Conservation (phyloP, 1,284 basidiomycete species). For the Rhodotorula sp. region DNA sequence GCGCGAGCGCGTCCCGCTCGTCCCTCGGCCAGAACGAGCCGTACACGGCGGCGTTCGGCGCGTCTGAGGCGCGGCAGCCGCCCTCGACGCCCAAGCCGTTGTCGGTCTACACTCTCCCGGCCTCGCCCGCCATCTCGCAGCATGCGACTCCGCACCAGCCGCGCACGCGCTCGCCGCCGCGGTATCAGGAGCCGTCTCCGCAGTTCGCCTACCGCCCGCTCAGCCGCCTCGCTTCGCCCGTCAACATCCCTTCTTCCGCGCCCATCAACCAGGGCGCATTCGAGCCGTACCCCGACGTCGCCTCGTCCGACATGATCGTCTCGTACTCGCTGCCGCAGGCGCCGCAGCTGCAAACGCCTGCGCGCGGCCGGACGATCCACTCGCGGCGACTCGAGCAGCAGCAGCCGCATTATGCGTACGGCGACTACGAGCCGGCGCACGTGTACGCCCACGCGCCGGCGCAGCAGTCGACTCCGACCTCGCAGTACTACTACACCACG, state of each 20-base stretch:
- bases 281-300: constrained; percentile 22
- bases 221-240: constrained; percentile 21
- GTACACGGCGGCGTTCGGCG: not conserved
- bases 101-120: constrained; percentile 2
- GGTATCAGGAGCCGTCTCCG: not conserved
- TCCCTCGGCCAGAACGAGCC: not conserved
- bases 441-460: not conserved
- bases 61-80: not conserved
- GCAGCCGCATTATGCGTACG: no score
- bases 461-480: not conserved
- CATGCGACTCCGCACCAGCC: not conserved
- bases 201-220: not conserved
- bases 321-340: constrained; percentile 22
- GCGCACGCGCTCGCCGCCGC: no score
- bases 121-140: not conserved
- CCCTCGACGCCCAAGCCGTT: not conserved
- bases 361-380: constrained; percentile 19
- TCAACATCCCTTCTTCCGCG: constrained; percentile 5
- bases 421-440: not conserved
- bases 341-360: constrained; percentile 6
- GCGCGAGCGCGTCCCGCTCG: not conserved
- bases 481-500: not conserved
- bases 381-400: not conserved
- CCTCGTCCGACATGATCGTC: constrained; percentile 19
- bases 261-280: constrained; percentile 23